phyloP scores from a whole-genome alignment of 164 flowering plant species.

The Aristolochia californica region DNA sequence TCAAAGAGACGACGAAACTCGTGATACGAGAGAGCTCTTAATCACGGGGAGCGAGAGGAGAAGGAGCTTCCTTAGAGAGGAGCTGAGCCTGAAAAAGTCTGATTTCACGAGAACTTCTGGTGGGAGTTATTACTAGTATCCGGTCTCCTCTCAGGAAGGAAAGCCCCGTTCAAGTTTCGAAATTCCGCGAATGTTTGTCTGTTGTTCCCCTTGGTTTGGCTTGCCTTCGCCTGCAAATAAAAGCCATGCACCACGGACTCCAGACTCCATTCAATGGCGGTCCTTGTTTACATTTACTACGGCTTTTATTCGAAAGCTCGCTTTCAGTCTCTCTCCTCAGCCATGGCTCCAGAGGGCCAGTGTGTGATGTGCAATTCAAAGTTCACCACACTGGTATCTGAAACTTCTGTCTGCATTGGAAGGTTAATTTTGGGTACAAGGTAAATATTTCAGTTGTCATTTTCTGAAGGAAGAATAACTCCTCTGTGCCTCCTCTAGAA shows the following conservation, averaged over 20 bases:
- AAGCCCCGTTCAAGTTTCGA: neutral
- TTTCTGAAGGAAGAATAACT: no score
- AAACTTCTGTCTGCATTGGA: no score
- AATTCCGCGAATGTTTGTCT: neutral
- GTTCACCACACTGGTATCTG: no score
- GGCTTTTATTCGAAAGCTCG: no score
- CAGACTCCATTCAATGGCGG: neutral
- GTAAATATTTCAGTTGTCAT: no score
- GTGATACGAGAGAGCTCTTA: conserved; percentile 56
- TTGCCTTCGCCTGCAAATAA: no score
- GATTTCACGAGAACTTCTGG: conserved; percentile 45
- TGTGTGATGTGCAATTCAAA: no score
- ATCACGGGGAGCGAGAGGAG: conserved; percentile 54
- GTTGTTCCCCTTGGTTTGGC: neutral
- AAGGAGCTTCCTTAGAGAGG: conserved; percentile 14
- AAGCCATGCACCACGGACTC: neutral
- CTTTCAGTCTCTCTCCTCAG: no score
- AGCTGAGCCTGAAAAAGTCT: conserved; percentile 13
- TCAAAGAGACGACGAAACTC: conserved; percentile 38
- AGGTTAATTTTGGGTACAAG: no score
- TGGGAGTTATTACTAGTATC: conserved; percentile 21
- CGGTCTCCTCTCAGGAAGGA: neutral
- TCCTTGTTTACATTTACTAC: no score
- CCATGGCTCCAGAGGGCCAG: no score
- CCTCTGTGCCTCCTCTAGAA: no score